These are phyloP conservation scores for Globisporangium megalacanthum DNA, from an alignment of 352 stramenopile genomes.

Conservation along the genomic window DNA sequence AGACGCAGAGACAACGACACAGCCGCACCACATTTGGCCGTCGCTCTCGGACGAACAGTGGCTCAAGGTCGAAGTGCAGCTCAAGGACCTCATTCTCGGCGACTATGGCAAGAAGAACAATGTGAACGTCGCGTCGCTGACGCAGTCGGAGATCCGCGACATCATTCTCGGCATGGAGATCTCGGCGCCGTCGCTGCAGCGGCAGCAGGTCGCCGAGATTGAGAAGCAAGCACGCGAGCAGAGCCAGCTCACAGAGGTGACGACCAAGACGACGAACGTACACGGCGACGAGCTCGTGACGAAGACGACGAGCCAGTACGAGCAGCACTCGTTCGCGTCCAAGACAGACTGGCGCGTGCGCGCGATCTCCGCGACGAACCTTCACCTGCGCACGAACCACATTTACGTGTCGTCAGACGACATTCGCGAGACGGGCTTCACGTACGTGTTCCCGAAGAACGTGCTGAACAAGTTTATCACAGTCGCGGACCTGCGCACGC, in stretches of 20 bases:
- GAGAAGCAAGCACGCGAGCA: slow-evolving; percentile 98
- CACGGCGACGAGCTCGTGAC: slow-evolving; percentile 99
- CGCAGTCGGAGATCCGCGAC: slow-evolving; percentile 99
- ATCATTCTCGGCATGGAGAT: slow-evolving; percentile 99
- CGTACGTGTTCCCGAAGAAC: slow-evolving; percentile 99
- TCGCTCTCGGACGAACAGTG: slow-evolving; percentile 99
- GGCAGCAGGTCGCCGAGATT: slow-evolving; percentile 99
- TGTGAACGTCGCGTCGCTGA: slow-evolving; percentile 99
- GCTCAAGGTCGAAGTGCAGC: slow-evolving; percentile 98
- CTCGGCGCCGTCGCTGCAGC: slow-evolving; percentile 97
- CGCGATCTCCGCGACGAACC: slow-evolving; percentile 98
- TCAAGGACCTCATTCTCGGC: slow-evolving; percentile 99
- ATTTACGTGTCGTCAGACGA: slow-evolving; percentile 99
- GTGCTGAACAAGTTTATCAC: slow-evolving; percentile 99
- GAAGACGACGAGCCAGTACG: slow-evolving; percentile 99
- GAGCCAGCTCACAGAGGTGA: slow-evolving; percentile 97
- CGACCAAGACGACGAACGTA: slow-evolving; percentile 99
- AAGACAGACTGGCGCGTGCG: slow-evolving; percentile 99
- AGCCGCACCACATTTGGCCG: slow-evolving; percentile 99
- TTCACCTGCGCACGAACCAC: slow-evolving; percentile 98
- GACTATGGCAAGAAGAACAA: slow-evolving; percentile 99
- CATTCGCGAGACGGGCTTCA: slow-evolving; percentile 97
- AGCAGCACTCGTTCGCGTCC: slow-evolving; percentile 98
- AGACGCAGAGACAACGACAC: slow-evolving; percentile 98
- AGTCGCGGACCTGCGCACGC: slow-evolving; percentile 95